phyloP scores from a whole-genome alignment of 768 basidiomycete species.

The Collybia sordida region DNA sequence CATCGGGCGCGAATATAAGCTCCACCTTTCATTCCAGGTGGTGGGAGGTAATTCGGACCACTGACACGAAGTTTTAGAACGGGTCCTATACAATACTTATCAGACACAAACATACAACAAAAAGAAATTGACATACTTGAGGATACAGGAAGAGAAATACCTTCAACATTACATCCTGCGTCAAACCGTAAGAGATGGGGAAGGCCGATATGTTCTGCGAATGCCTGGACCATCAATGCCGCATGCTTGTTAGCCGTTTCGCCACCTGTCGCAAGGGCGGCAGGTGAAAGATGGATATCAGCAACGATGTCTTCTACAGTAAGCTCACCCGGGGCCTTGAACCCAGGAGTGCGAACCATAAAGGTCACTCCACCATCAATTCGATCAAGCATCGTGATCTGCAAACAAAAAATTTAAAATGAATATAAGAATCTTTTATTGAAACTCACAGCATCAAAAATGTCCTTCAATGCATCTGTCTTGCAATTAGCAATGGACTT shows the following conservation, averaged over 20 bases:
- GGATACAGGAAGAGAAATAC: constrained; percentile 1
- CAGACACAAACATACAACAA: background rate
- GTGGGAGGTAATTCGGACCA: constrained; percentile 6
- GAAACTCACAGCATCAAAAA: constrained; percentile 7
- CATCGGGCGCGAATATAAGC: constrained; percentile 4
- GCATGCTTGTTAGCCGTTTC: constrained; percentile 4
- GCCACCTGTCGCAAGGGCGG: constrained; percentile 1
- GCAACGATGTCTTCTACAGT: constrained; percentile 3
- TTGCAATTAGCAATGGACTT: background rate
- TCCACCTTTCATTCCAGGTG: background rate
- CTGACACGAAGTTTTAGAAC: background rate
- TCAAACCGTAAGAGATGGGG: constrained; percentile 10
- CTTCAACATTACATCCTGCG: constrained; percentile 2
- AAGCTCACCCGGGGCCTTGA: background rate
- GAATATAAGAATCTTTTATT: background rate
- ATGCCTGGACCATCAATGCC: constrained; percentile 9
- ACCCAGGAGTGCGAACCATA: constrained; percentile 5
- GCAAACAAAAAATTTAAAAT: background rate
- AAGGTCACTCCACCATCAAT: constrained; percentile 10
- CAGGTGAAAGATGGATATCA: constrained; percentile 6
- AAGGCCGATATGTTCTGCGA: constrained; percentile 12
- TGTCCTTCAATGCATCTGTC: background rate
- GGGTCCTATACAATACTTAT: background rate
- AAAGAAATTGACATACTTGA: background rate
- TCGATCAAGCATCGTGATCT: constrained; percentile 9